These are phyloP conservation scores for sunflower (Helianthus annuus) DNA, from an alignment of 129 eudicot species.

Conservation along the genomic window HanXRQr2.0-SUNRISE NC_035440.2:6937899-6938398, in stretches of 20 bases:
- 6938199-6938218: constrained; percentile 69
- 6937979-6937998: not conserved
- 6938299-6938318: constrained; percentile 52
- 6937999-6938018: not conserved
- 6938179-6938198: constrained; percentile 82
- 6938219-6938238: constrained; percentile 68
- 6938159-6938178: constrained; percentile 77
- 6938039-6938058: not conserved
- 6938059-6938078: not conserved
- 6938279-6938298: constrained; percentile 74
- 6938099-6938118: constrained; percentile 9
- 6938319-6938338: constrained; percentile 64
- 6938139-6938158: constrained; percentile 79
- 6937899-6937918: constrained; percentile 42
- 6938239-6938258: constrained; percentile 69
- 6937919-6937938: not conserved
- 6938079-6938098: constrained; percentile 5
- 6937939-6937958: not conserved
- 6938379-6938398: constrained; percentile 75
- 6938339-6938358: constrained; percentile 76
- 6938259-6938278: constrained; percentile 74
- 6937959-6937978: constrained; percentile 8
- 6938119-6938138: constrained; percentile 44
- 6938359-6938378: constrained; percentile 79
- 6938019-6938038: constrained; percentile 15